Conservation (phyloP, 495 filamentous ascomycete species). For the Penicillium desertorum region DNA sequence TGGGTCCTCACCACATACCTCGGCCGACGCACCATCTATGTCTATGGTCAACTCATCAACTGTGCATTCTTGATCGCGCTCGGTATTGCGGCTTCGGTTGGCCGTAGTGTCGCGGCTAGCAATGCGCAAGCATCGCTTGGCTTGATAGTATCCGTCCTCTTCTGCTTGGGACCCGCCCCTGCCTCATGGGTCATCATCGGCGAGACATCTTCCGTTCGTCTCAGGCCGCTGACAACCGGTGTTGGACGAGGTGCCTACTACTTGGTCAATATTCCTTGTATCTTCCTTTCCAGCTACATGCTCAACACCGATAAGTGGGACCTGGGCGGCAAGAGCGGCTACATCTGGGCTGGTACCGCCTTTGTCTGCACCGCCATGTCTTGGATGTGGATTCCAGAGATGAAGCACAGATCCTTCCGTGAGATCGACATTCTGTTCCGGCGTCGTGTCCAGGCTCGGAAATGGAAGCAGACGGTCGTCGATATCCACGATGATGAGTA, state of each 20-base stretch:
- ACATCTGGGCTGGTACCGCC: constrained; percentile 47
- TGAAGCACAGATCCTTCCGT: constrained; percentile 52
- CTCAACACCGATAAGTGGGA: constrained; percentile 48
- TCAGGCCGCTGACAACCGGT: constrained; percentile 57
- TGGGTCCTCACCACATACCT: constrained; percentile 50
- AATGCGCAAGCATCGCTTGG: constrained; percentile 54
- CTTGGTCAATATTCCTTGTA: constrained; percentile 54
- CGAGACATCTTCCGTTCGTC: constrained; percentile 57
- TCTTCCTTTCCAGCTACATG: constrained; percentile 51
- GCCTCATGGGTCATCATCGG: constrained; percentile 59
- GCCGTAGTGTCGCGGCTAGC: constrained; percentile 29
- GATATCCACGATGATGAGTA: constrained; percentile 56
- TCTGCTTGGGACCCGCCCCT: constrained; percentile 52
- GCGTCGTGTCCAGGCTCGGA: constrained; percentile 53
- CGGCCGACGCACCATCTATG: constrained; percentile 48
- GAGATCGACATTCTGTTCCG: constrained; percentile 56
- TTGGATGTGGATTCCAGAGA: constrained; percentile 58
- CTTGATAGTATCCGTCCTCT: constrained; percentile 56
- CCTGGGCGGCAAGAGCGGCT: constrained; percentile 54
- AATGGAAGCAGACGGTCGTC: constrained; percentile 52
- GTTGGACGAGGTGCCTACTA: constrained; percentile 54
- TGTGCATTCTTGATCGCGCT: constrained; percentile 40
- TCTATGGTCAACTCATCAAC: constrained; percentile 45
- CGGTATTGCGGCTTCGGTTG: constrained; percentile 49
- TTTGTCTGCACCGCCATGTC: constrained; percentile 57